A percentile compares a stretch with the other conserved stretches of the same genome.
Evolutionary conservation across 1,139 yeast genomes (phyloP).

Genomic region (Geotrichum carabidarum): DNA sequence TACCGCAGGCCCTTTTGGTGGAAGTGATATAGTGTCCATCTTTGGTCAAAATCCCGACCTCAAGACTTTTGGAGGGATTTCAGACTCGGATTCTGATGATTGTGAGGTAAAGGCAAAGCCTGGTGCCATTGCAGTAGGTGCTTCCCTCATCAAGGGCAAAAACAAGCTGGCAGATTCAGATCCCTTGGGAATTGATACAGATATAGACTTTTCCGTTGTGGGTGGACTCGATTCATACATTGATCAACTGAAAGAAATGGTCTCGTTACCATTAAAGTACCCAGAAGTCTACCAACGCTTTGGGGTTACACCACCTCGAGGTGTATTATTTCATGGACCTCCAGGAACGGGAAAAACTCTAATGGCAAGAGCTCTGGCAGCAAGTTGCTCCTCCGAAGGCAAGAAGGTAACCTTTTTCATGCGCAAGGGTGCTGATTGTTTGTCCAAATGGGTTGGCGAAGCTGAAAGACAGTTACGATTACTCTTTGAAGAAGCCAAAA

Average conservation of each 20-base stretch:
- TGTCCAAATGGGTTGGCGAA: slow-evolving; percentile 98
- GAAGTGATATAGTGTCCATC: slow-evolving; percentile 84
- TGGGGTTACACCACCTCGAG: slow-evolving; percentile 95
- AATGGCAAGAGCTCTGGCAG: slow-evolving; percentile 96
- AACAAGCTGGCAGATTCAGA: slow-evolving; percentile 86
- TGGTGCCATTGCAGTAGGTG: slow-evolving; percentile 32
- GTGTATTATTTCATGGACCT: slow-evolving; percentile 97
- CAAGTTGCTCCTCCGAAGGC: slow-evolving; percentile 78
- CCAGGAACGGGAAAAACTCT: slow-evolving; percentile 99
- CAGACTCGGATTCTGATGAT: slow-evolving; percentile 63
- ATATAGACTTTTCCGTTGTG: slow-evolving; percentile 80
- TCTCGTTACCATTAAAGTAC: slow-evolving; percentile 82
- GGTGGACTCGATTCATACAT: slow-evolving; percentile 93
- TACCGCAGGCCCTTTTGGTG: slow-evolving; percentile 37
- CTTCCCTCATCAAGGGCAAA: slow-evolving; percentile 41
- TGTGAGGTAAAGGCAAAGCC: slow-evolving; percentile 38
- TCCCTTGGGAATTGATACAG: slow-evolving; percentile 90
- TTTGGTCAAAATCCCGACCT: slow-evolving; percentile 63
- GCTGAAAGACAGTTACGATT: slow-evolving; percentile 91
- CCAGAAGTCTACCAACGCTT: slow-evolving; percentile 92
- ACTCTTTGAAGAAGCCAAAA: slow-evolving; percentile 90
- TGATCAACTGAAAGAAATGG: slow-evolving; percentile 94
- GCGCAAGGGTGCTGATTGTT: slow-evolving; percentile 97
- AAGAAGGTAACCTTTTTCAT: slow-evolving; percentile 90
- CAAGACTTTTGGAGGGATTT: slow-evolving; percentile 52